Conservation (phyloP, 2,329 filamentous ascomycete species). For the Exophiala oligosperma region DNA sequence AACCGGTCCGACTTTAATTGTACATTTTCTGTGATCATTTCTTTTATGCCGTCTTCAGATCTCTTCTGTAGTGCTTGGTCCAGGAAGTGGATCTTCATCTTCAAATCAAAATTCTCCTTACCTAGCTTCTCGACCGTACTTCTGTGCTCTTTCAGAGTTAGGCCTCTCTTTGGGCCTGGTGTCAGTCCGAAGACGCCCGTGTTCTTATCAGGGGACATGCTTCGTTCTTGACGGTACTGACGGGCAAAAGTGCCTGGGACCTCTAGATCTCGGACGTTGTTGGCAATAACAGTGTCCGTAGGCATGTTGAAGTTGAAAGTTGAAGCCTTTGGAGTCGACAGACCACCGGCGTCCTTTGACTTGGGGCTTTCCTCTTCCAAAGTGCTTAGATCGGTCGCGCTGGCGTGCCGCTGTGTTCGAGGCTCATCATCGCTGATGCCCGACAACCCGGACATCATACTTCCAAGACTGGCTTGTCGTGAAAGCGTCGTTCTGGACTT, state of each 20-base stretch:
- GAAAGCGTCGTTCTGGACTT: slow-evolving; percentile 55
- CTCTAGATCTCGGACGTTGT: slow-evolving; percentile 85
- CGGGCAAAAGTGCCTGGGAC: slow-evolving; percentile 85
- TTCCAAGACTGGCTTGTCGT: slow-evolving; percentile 81
- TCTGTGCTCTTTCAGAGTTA: slow-evolving; percentile 96
- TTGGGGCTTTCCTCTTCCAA: slow-evolving; percentile 58
- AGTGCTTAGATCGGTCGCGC: slow-evolving; percentile 54
- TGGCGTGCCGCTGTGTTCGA: slow-evolving; percentile 43
- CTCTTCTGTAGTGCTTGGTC: slow-evolving; percentile 90
- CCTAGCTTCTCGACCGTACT: slow-evolving; percentile 94
- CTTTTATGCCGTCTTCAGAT: slow-evolving; percentile 93
- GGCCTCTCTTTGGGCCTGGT: slow-evolving; percentile 55
- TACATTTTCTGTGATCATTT: slow-evolving; percentile 97
- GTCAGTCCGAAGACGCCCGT: slow-evolving; percentile 44
- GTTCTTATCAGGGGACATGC: slow-evolving; percentile 61
- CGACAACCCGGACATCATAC: slow-evolving; percentile 75
- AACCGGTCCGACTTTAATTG: slow-evolving; percentile 89
- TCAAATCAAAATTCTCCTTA: slow-evolving; percentile 97
- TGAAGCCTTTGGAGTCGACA: slow-evolving; percentile 71
- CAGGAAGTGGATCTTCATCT: slow-evolving; percentile 96
- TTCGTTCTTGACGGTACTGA: slow-evolving; percentile 76
- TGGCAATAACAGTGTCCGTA: slow-evolving; percentile 84
- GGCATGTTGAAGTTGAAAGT: slow-evolving; percentile 60
- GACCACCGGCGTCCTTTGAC: slow-evolving; percentile 40
- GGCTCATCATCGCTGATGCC: slow-evolving; percentile 49